Conservation (phyloP, 2,329 filamentous ascomycete genomes). For the Dryadomyces quercus-mongolicae region DNA sequence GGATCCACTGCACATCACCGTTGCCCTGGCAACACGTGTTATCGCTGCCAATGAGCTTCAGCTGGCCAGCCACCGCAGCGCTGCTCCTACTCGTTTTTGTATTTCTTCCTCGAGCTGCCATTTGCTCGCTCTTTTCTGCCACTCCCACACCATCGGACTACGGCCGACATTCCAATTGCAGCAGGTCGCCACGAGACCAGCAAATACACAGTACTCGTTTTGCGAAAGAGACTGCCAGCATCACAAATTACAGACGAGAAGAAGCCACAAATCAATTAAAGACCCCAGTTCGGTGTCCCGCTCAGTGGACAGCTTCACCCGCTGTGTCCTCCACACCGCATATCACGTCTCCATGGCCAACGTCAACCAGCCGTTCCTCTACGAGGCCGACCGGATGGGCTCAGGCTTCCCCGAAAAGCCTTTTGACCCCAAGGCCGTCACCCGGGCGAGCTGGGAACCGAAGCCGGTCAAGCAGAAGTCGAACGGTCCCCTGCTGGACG, state of each 20-base stretch:
- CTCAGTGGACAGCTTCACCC: neutral
- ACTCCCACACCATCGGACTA: too few relatives aligned
- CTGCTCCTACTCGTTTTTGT: neutral
- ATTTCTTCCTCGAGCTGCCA: neutral
- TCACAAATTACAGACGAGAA: too few relatives aligned
- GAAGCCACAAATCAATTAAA: too few relatives aligned
- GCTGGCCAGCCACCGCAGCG: neutral
- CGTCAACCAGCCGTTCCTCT: slow-evolving; percentile 52
- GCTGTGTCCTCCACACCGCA: neutral
- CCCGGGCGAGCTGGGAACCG: slow-evolving; percentile 62
- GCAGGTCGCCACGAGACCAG: too few relatives aligned
- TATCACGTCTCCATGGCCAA: neutral
- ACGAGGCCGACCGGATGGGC: slow-evolving; percentile 41
- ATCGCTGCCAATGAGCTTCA: neutral
- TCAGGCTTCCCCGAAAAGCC: slow-evolving; percentile 38
- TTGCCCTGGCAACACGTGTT: neutral
- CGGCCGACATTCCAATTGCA: too few relatives aligned
- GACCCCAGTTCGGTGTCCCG: too few relatives aligned
- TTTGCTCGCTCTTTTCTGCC: too few relatives aligned
- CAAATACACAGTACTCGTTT: too few relatives aligned
- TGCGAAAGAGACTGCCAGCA: too few relatives aligned
- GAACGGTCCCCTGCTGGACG: slow-evolving; percentile 64
- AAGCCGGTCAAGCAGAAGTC: slow-evolving; percentile 50
- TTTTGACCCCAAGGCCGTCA: slow-evolving; percentile 84
- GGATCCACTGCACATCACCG: neutral